Conservation (phyloP, 345 rosid genomes). For the Brassica carinata region DNA sequence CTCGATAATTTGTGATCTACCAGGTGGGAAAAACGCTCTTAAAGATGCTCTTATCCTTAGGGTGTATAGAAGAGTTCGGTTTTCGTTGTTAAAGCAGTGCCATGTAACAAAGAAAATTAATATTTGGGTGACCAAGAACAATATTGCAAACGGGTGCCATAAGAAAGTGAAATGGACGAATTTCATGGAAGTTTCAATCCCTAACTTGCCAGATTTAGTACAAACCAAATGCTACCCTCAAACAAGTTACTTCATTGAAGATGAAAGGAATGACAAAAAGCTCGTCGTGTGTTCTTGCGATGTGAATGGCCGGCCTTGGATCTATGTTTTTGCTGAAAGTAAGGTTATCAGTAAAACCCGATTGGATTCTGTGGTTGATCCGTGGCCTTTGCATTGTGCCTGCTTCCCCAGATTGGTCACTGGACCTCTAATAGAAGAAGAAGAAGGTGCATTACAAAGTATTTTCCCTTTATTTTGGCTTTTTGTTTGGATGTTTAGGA, state of each 20-base stretch:
- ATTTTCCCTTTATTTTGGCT: no score
- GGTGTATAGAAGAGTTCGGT: not conserved
- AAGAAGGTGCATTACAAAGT: no score
- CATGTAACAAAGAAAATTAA: not conserved
- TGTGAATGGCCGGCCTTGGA: not conserved
- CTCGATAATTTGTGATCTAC: not conserved
- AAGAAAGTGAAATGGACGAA: not conserved
- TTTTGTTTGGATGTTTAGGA: not conserved
- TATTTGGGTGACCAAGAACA: constrained; percentile 9
- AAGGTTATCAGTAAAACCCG: not conserved
- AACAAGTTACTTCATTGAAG: not conserved
- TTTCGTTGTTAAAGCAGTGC: not conserved
- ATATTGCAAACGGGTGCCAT: not conserved
- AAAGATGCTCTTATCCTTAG: not conserved
- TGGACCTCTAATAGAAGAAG: not conserved
- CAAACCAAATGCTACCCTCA: not conserved
- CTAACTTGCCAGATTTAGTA: not conserved
- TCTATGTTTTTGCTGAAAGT: not conserved
- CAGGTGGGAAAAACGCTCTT: not conserved
- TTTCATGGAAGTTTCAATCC: not conserved
- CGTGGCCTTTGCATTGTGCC: not conserved
- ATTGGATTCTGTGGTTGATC: not conserved
- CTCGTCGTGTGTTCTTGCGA: constrained; percentile 6
- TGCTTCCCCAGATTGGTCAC: not conserved
- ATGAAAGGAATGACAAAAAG: not conserved